Base-by-base conservation (phyloP, 2,329 filamentous ascomycete species). In the Plenodomus tracheiphilus region DNA sequence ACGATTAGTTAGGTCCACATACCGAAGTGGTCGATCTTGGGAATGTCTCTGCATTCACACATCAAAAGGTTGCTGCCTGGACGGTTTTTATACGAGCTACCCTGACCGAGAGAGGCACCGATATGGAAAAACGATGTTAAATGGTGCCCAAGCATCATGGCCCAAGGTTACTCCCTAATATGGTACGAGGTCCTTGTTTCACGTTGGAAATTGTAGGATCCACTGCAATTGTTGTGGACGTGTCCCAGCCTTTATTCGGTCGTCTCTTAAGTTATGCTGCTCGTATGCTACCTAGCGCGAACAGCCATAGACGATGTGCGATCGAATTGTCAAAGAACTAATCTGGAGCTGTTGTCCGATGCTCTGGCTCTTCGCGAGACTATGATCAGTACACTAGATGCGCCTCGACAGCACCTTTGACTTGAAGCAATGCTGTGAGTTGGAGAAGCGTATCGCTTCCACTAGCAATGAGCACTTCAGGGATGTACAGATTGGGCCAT, bases 301-400 rank as follows among this genome's bases (percentile, higher is more conserved):
- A 51, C 74, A 41, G 74, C 70, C 22, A 69, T 77, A 39, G 66
- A 74, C 18, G 74, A 77, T 62, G 65, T 65, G 36, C 71, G 71
- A 20, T 69, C 67, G 6, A 60, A 68, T 16, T 47, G 66, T 22
- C 66, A 73, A 44, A 65, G 67, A 34, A 75, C 71, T 1, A 73
- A 79, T 56, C 40, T 74, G 1, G 71, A 78, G 44, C 65, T 80
- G 3, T 65, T 79, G 13, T 71, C 70, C 16, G 75, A 79, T 56
- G 72, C 77, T 8, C 60, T 79, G 8, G 66, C 66, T 15, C 64
- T 78, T n/a, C 74, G 76, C 8, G 59, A 73, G 39, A 61, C 65
- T 9, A 54, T 79, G 13, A 53, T 63, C 43, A 58, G 64, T 21
- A 58, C 51, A 4, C 55, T 77, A 4, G 57, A 64, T 40, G 38